Conservation (phyloP, 306 rosid genomes). For the Vigna radiata region DNA sequence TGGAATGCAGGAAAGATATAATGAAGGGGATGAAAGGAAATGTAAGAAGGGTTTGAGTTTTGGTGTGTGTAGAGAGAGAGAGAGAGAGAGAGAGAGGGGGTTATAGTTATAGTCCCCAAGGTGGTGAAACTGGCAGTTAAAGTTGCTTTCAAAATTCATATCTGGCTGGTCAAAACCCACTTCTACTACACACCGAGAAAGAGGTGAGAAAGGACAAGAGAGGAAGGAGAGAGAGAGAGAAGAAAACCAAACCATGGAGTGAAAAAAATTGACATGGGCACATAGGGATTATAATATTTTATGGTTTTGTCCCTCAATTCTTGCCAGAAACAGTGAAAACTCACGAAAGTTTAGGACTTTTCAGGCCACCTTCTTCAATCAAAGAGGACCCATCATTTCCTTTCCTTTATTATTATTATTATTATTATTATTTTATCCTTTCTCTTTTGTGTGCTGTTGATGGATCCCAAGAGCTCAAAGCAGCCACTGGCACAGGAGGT, state of each 20-base stretch:
- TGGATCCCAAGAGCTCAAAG: constrained; percentile 97
- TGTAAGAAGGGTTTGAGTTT: neutral
- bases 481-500: constrained; percentile 53
- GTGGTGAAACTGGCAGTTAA: constrained; percentile 63
- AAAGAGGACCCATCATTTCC: constrained; percentile 58
- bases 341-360: constrained; percentile 79
- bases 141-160: constrained; percentile 55
- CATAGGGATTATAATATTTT: constrained; percentile 62
- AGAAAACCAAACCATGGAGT: constrained; percentile 30
- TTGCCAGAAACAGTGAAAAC: constrained; percentile 91
- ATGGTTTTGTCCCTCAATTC: constrained; percentile 56
- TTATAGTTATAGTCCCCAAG: constrained; percentile 21
- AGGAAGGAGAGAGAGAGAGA: constrained; percentile 3
- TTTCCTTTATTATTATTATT: neutral
- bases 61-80: constrained; percentile 13
- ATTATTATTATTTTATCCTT: neutral
- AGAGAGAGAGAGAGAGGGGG: neutral
- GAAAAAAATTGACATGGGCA: constrained; percentile 48
- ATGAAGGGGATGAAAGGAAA: constrained; percentile 31
- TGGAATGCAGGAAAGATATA: constrained; percentile 43
- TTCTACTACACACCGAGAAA: constrained; percentile 44
- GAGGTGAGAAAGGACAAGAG: constrained; percentile 50
- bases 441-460: constrained; percentile 54
- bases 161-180: constrained; percentile 58
- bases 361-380: constrained; percentile 81